Conservation (phyloP, 768 basidiomycete species). For the Russula sp. region DNA sequence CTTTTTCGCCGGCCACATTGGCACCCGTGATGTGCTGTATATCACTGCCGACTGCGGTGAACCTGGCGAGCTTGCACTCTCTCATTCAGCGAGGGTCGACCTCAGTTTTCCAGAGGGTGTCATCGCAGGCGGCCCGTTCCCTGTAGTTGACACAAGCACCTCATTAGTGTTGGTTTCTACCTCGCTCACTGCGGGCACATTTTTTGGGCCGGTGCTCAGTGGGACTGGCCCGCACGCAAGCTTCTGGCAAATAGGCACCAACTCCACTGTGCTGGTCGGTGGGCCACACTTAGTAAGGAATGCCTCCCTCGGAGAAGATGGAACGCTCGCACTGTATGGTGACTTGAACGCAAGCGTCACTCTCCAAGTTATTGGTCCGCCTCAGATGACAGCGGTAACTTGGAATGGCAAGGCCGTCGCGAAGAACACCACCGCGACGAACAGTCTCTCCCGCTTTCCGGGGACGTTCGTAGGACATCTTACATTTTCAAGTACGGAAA, state of each 20-base stretch:
- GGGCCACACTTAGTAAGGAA: constrained; percentile 45
- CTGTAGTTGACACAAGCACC: constrained; percentile 58
- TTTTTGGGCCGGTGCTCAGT: constrained; percentile 66
- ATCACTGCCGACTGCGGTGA: constrained; percentile 35
- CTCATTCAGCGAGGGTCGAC: constrained; percentile 10
- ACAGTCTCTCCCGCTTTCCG: constrained; percentile 27
- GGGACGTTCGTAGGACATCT: constrained; percentile 50
- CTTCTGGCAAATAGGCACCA: constrained; percentile 72
- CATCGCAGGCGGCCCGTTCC: constrained; percentile 46
- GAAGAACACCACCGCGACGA: constrained; percentile 33
- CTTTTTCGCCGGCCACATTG: constrained; percentile 53
- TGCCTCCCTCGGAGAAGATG: constrained; percentile 30
- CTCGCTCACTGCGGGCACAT: constrained; percentile 56
- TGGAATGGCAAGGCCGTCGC: constrained; percentile 62
- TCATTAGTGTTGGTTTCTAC: constrained; percentile 69
- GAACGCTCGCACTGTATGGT: constrained; percentile 52
- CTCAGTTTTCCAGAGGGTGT: constrained; percentile 50
- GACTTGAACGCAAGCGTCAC: constrained; percentile 57
- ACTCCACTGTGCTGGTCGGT: constrained; percentile 51
- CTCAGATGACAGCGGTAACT: constrained; percentile 44
- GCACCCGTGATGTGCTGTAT: constrained; percentile 37
- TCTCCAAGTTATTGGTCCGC: constrained; percentile 60
- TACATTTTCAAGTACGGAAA: constrained; percentile 29
- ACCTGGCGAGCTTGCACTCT: constrained; percentile 33
- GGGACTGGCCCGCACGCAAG: constrained; percentile 42